Evolutionary conservation across 306 rosid genomes (phyloP), one percentile per base, ranked within the genome.

Genomic region (Hylodesmum podocarpum): DNA sequence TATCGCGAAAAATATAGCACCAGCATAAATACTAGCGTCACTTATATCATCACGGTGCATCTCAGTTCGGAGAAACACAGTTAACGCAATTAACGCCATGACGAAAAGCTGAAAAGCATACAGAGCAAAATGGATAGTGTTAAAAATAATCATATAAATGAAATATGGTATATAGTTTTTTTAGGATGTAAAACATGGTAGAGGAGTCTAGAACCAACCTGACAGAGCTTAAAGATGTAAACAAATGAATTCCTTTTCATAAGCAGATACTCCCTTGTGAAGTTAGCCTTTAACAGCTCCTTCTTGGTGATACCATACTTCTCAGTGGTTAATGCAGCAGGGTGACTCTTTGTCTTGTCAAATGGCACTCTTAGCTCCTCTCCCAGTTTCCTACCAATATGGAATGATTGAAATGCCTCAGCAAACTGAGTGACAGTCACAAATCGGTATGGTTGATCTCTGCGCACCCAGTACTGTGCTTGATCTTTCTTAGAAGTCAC

Each of bases 11-110:
- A 89, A 89, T 55, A 89, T 62, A 41, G 90, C 88, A 39, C 94
- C 94, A 53, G 58, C 46, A 5, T 83, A 87, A 79, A 85, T 68
- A 46, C 86, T 88, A 4, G 96, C 98, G 57, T 88, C 93, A 19
- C 63, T 72, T 5, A 47, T 33, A 50, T 69, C 8, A 0, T 55
- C 2, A 14, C 8, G 91, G 62, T 77, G 91, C 98, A 94, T 90
- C 72, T 88, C 81, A 8, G 98, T 94, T 36, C 97, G 84, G 5
- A 88, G 4, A 83, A 94, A 91, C 0, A 90, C 63, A 8, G 97
- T 94, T 83, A 85, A 51, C 12, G 88, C 31, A 37, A 93, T 44
- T 33, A 91, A 12, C 3, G 90, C 91, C 91, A 89, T 76, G 49
- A 85, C 2, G 9, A 61, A 36, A 16, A 89, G 85, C 98, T 59